phyloP scores from a whole-genome alignment of 2,329 filamentous ascomycete genomes.

The Aspergillus candidus region DNA sequence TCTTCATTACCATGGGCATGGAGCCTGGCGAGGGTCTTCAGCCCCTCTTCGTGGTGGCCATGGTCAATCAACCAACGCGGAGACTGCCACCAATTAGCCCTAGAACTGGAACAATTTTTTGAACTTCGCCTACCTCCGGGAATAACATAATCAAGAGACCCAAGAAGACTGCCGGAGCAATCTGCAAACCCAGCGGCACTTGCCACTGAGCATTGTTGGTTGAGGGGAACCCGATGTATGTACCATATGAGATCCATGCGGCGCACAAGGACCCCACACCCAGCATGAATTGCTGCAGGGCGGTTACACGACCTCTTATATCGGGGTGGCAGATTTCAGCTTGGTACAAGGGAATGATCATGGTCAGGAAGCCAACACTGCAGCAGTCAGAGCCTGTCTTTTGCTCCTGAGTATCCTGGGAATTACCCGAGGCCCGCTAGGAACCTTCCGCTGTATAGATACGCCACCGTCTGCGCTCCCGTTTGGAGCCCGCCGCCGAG shows the following conservation, averaged over 20 bases:
- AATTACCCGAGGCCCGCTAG: conserved; percentile 52
- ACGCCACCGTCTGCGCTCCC: conserved; percentile 53
- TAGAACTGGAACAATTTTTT: background rate
- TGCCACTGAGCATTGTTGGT: conserved; percentile 53
- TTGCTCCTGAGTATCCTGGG: background rate
- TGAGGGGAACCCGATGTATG: conserved; percentile 46
- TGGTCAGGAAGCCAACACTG: conserved; percentile 55
- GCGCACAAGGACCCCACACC: conserved; percentile 68
- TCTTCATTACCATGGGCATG: conserved; percentile 62
- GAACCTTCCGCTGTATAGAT: conserved; percentile 64
- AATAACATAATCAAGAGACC: conserved; percentile 64
- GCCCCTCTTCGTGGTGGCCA: conserved; percentile 57
- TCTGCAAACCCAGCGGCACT: conserved; percentile 62
- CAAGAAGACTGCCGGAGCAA: conserved; percentile 59
- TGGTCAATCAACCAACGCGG: conserved; percentile 72
- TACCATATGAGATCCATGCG: conserved; percentile 66
- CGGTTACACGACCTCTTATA: conserved; percentile 69
- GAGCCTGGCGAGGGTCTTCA: conserved; percentile 61
- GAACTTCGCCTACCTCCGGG: conserved; percentile 49
- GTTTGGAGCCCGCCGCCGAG: conserved; percentile 70
- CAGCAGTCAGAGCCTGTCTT: conserved; percentile 36
- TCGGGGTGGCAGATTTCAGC: conserved; percentile 72
- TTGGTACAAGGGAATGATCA: conserved; percentile 68
- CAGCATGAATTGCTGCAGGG: conserved; percentile 76
- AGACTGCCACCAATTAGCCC: conserved; percentile 31